Evolutionary conservation across 371 early-diverging fungal genomes (phyloP).

Genomic region (Haplosporangium sp.): DNA sequence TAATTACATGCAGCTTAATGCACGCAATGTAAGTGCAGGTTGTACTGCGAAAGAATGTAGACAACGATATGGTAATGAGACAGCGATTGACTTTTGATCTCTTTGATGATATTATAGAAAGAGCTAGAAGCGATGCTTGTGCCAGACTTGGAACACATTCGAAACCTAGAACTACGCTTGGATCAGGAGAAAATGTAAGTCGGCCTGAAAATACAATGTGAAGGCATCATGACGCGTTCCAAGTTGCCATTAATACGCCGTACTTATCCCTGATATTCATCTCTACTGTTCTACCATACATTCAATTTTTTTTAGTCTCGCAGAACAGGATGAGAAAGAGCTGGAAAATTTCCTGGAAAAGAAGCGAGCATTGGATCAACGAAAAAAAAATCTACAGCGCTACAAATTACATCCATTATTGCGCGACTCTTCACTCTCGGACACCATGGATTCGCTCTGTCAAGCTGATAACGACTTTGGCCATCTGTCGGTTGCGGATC

Average conservation of each 20-base stretch:
- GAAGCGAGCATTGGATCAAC: conserved; percentile 27
- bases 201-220: not conserved
- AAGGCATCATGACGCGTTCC: no score
- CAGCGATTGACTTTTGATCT: not conserved
- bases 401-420: conserved; percentile 34
- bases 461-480: conserved; percentile 16
- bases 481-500: conserved; percentile 41
- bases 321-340: conserved; percentile 22
- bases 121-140: conserved; percentile 46
- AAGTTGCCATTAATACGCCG: no score
- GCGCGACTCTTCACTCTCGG: not conserved
- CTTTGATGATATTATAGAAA: conserved; percentile 11
- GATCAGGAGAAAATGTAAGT: conserved; percentile 47
- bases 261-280: no score
- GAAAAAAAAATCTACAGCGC: conserved; percentile 28
- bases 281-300: not conserved
- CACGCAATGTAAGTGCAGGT: conserved; percentile 27
- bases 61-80: not conserved
- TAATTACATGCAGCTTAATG: conserved; percentile 28
- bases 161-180: conserved; percentile 44
- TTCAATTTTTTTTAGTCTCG: conserved; percentile 19
- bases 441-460: conserved; percentile 14
- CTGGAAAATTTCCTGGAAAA: conserved; percentile 28
- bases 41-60: not conserved
- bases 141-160: conserved; percentile 49